Evolutionary conservation across 1,284 basidiomycete genomes (phyloP), one percentile per base, ranked within the genome.

Genomic region (Trichosporon coremiiforme): DNA sequence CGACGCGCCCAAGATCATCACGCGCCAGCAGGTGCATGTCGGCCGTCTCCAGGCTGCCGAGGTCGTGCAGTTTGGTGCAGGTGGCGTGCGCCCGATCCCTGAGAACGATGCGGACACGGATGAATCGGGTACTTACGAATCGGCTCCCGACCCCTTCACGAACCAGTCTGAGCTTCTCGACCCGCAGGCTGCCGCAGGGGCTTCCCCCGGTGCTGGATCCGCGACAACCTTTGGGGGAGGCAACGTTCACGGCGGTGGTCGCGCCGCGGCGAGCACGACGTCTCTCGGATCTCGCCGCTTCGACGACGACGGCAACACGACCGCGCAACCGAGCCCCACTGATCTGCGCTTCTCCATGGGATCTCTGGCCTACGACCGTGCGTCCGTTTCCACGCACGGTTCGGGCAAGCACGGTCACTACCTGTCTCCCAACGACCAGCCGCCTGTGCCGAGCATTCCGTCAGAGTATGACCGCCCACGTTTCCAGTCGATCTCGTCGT

Each of bases 271-370:
- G 12, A 66, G 65, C 36, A 64, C 45, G 12, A 68, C 65, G 6
- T 75, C 75, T 13, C 22, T 73, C 8, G 70, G 64, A n/a, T 71
- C 74, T 12, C 71, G 68, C 47, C 62, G 72, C 60, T 75, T 74
- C 53, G 76, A 74, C 25, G 71, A 75, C 60, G 74, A 74, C 25
- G 72, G 70, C 9, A 72, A 72, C 53, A 77, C 66, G n/a, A 31
- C 68, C 0, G 60, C 70, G 6, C 70, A 73, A 64, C 76, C 74
- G 15, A 66, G 70, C 66, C 71, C 69, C 9, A 70, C 71, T 20
- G 83, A 84, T 68, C 72, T 84, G 33, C 74, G 83, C 12, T 84
- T 84, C 77, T 84, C 83, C 0, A 82, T 84, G 80, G 82, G 81
- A 2, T 79, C 77, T 35, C 62, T 84, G 55, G 82, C 79, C 12